A percentile compares a stretch with the other conserved stretches of the same genome.
phyloP scores from a whole-genome alignment of 208 protist genomes.

The Crithidia fasciculata region DNA sequence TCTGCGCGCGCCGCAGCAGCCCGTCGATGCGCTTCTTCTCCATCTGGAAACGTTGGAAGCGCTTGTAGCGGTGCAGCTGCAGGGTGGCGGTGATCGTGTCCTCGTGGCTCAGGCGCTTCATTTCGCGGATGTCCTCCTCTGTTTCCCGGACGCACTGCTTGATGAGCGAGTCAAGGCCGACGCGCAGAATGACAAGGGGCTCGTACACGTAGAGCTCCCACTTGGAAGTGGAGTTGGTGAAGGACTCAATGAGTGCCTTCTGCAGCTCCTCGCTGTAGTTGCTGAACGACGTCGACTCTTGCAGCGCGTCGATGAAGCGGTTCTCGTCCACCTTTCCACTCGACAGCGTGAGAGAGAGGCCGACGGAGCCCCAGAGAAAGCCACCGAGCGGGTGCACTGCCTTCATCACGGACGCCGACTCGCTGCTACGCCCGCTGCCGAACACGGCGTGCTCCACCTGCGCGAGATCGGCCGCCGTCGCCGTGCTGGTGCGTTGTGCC shows the following conservation, averaged over 20 bases:
- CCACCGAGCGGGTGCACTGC: slow-evolving; percentile 63
- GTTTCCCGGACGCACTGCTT: slow-evolving; percentile 75
- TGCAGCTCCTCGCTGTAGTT: slow-evolving; percentile 58
- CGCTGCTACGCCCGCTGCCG: background rate
- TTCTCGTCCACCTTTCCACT: slow-evolving; percentile 64
- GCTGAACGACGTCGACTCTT: slow-evolving; percentile 38
- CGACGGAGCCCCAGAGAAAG: slow-evolving; percentile 85
- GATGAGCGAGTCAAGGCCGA: slow-evolving; percentile 66
- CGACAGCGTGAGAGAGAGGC: slow-evolving; percentile 76
- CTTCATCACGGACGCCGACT: slow-evolving; percentile 34
- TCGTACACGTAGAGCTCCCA: slow-evolving; percentile 72
- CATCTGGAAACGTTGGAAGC: slow-evolving; percentile 60
- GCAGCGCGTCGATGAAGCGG: slow-evolving; percentile 36
- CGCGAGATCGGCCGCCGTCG: background rate
- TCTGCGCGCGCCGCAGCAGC: slow-evolving; percentile 43
- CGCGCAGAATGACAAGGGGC: slow-evolving; percentile 74
- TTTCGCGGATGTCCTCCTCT: slow-evolving; percentile 51
- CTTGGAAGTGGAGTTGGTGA: slow-evolving; percentile 59
- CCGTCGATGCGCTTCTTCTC: slow-evolving; percentile 64
- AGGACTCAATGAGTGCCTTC: slow-evolving; percentile 53
- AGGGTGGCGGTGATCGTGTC: slow-evolving; percentile 27
- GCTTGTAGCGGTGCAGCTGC: slow-evolving; percentile 55
- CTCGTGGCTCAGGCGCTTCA: slow-evolving; percentile 46
- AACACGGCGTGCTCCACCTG: slow-evolving; percentile 9
- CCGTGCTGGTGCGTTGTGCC: background rate